Percentiles rank a stretch among this genome's conserved stretches.
Evolutionary conservation across 768 basidiomycete species (phyloP).

Genomic region (Strobilomyces confusus): DNA sequence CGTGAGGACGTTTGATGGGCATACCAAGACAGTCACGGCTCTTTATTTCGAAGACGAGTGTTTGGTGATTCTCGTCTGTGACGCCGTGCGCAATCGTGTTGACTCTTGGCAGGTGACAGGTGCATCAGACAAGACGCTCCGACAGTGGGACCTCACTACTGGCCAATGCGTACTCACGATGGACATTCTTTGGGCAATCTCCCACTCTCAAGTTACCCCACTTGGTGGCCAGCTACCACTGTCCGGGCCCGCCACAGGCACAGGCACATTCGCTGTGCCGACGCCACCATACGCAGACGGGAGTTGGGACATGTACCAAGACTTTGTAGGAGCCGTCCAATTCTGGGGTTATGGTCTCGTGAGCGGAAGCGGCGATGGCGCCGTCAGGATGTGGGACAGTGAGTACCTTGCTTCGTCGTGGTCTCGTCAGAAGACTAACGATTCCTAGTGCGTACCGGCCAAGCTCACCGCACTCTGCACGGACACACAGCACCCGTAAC

Average conservation of each 20-base stretch:
- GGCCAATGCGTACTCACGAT: slow-evolving; percentile 99
- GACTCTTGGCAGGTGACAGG: slow-evolving; percentile 76
- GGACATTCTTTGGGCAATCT: slow-evolving; percentile 99
- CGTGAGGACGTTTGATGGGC: slow-evolving; percentile 77
- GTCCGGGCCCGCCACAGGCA: slow-evolving; percentile 49
- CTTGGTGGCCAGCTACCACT: slow-evolving; percentile 43
- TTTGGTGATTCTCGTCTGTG: slow-evolving; percentile 51
- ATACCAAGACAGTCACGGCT: slow-evolving; percentile 88
- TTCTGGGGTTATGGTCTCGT: slow-evolving; percentile 99
- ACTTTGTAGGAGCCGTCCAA: slow-evolving; percentile 96
- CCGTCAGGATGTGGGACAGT: slow-evolving; percentile 99
- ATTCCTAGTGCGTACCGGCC: slow-evolving; percentile 90
- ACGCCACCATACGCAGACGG: slow-evolving; percentile 88
- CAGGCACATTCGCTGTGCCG: slow-evolving; percentile 72
- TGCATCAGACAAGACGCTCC: slow-evolving; percentile 95
- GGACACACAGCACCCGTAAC: slow-evolving; percentile 95
- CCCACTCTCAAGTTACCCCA: slow-evolving; percentile 63
- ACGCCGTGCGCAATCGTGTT: slow-evolving; percentile 10
- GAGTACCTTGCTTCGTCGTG: slow-evolving; percentile 30
- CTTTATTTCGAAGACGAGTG: slow-evolving; percentile 95
- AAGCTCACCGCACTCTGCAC: slow-evolving; percentile 86
- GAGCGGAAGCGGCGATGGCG: slow-evolving; percentile 95
- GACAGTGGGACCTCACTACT: slow-evolving; percentile 96
- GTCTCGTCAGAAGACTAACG: not conserved
- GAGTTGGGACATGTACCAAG: slow-evolving; percentile 91